Conservation (phyloP, 2,329 filamentous ascomycete genomes). For the Calonectria multiphialidica region DNA sequence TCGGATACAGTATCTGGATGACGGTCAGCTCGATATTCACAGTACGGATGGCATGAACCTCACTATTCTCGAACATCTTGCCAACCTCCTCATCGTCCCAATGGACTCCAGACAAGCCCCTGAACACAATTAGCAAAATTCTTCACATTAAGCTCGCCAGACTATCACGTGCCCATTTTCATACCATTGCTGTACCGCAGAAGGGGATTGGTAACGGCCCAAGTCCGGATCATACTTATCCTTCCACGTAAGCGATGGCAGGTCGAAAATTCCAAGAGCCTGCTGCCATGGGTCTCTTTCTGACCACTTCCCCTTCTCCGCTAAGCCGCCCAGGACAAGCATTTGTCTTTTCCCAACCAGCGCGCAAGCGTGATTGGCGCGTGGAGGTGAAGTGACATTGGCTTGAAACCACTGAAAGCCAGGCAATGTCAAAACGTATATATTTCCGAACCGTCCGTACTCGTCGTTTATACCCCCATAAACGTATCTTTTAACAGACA, state of each 20-base stretch:
- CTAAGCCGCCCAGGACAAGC: not conserved
- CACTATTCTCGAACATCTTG: not conserved
- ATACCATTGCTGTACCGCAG: not conserved
- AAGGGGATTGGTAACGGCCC: not conserved
- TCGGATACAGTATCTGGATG: not conserved
- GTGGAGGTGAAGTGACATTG: not conserved
- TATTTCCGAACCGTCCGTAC: not conserved
- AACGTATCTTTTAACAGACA: not conserved
- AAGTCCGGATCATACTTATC: not conserved
- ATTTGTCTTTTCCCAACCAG: not conserved
- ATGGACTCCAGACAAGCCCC: not conserved
- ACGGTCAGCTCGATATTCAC: not conserved
- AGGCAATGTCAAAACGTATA: not conserved
- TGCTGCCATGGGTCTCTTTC: not conserved
- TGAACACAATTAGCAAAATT: not conserved
- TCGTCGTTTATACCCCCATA: not conserved
- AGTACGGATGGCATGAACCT: not conserved
- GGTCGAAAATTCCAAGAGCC: not conserved
- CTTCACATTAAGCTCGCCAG: not conserved
- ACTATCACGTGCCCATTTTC: not conserved
- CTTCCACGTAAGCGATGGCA: not conserved
- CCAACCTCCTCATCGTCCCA: not conserved
- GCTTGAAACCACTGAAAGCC: not conserved
- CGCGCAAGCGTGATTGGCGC: not conserved
- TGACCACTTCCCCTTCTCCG: not conserved